Base-by-base conservation (phyloP, 2,329 filamentous ascomycete genomes). In the Macrophomina tecta region DNA sequence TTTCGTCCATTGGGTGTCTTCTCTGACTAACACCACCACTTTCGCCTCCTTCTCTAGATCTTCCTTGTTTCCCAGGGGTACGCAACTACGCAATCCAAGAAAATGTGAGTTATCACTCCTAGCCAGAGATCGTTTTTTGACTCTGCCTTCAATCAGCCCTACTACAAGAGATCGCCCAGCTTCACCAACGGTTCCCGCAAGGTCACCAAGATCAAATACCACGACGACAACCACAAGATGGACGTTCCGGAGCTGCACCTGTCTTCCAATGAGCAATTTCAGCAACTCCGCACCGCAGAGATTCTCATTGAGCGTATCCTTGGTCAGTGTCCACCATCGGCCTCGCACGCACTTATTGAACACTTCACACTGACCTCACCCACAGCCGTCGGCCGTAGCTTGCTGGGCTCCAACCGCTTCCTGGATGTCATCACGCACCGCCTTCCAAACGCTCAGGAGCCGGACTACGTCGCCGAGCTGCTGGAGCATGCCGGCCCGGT, bases 371-470 rank as follows among this genome's bases (percentile, higher is more conserved):
- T 64, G 36, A 64, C 61, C 1, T n/a, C 4, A 12, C 23, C 23
- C 8, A 48, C 23, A 64, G 61, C 23, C 8, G n/a, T 32, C 34
- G 48, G 30, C 28, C 61, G 61, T 18, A 52, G 61, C 23, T 48
- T 64, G 7, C 18, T 52, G 1, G 61, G 61, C n/a, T 42, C 34
- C 61, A 64, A 64, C 48, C 42, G 32, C 42, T 53, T 18, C 36
- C 8, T 64, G 12, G 61, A 64, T 34, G 61, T 64, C 14, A 48
- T 64, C 61, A 64, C 46, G 32, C 53, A 64, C 61, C 61, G 61
- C 4, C 11, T 52, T 11, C 36, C 34, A 18, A 38, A 36, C 34
- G 9, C 23, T 4, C 28, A 52, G 36, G 38, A 52, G 9, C 48
- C 61, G 6, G 49, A 52, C 23, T 64, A 64, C 36, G 18, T 53